These are phyloP conservation scores for Megacollybia marginata DNA, from an alignment of 768 basidiomycete species.

Conservation along the genomic window DNA sequence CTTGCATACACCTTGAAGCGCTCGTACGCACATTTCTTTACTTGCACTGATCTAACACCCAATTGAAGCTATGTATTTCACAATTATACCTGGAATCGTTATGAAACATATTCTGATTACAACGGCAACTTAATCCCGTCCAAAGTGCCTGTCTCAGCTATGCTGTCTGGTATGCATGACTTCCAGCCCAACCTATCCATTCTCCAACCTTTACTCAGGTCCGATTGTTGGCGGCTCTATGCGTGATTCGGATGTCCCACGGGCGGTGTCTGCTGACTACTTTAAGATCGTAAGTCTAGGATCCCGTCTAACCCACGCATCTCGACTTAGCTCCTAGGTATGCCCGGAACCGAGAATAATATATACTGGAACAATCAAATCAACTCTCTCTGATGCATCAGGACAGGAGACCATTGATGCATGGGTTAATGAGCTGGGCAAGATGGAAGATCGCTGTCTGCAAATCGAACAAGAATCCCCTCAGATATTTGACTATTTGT, in stretches of 20 bases:
- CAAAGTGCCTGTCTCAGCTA: conserved; percentile 44
- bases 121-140: conserved; percentile 46
- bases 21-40: conserved; percentile 30
- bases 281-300: conserved; percentile 10
- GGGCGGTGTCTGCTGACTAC: conserved; percentile 32
- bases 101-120: conserved; percentile 35
- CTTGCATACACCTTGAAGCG: conserved; percentile 39
- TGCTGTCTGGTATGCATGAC: conserved; percentile 36
- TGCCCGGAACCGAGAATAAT: conserved; percentile 33
- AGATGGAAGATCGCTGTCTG: conserved; percentile 40
- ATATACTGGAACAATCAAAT: conserved; percentile 18
- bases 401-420: conserved; percentile 30
- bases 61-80: conserved; percentile 44
- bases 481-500: conserved; percentile 48
- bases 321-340: conserved; percentile 15
- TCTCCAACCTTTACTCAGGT: conserved; percentile 18
- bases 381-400: conserved; percentile 13
- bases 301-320: too few species aligned
- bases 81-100: conserved; percentile 48
- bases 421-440: conserved; percentile 40
- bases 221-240: conserved; percentile 37
- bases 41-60: background rate
- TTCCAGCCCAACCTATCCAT: background rate
- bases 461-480: conserved; percentile 28
- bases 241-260: conserved; percentile 23